Evolutionary conservation across 2,329 filamentous ascomycete genomes (phyloP).

Genomic region (Ophiostoma ips): DNA sequence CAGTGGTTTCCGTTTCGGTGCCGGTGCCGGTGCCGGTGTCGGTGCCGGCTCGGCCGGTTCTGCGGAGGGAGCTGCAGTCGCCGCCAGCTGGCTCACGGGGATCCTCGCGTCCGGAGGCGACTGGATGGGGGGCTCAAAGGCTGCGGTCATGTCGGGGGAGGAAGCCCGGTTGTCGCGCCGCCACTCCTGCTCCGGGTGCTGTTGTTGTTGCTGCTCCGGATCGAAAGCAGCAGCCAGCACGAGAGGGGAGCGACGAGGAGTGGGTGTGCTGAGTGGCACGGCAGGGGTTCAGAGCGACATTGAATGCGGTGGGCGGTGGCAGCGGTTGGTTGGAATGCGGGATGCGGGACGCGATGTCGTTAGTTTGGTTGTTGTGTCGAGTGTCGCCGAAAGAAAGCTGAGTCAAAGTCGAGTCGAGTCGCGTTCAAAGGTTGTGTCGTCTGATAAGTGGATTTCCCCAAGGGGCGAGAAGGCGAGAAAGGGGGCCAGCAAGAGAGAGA

Average conservation of each 20-base stretch:
- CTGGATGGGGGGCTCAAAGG: slow-evolving; percentile 14
- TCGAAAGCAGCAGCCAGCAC: slow-evolving; percentile 6
- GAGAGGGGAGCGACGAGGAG: neutral
- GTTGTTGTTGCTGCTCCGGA: slow-evolving; percentile 4
- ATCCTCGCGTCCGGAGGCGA: slow-evolving; percentile 8
- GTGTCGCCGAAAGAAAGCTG: neutral
- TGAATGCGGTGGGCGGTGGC: neutral
- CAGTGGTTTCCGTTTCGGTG: slow-evolving; percentile 1
- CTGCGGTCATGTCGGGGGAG: slow-evolving; percentile 14
- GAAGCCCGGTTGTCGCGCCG: neutral
- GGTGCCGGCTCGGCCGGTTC: neutral
- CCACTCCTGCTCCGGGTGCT: slow-evolving; percentile 1
- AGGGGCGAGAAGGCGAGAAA: neutral
- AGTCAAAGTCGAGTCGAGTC: too few species aligned
- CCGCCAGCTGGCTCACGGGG: slow-evolving; percentile 4
- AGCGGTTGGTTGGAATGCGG: neutral
- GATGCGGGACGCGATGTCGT: neutral
- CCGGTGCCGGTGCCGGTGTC: neutral
- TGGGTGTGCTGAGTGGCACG: neutral
- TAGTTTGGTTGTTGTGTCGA: neutral
- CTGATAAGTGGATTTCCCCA: too few species aligned
- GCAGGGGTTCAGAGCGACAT: slow-evolving; percentile 1
- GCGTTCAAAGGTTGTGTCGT: too few species aligned
- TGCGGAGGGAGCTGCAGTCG: slow-evolving; percentile 6
- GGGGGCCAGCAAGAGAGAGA: neutral